Evolutionary conservation across 805 yeast species (phyloP).

Genomic region (Huiozyma sinensis): DNA sequence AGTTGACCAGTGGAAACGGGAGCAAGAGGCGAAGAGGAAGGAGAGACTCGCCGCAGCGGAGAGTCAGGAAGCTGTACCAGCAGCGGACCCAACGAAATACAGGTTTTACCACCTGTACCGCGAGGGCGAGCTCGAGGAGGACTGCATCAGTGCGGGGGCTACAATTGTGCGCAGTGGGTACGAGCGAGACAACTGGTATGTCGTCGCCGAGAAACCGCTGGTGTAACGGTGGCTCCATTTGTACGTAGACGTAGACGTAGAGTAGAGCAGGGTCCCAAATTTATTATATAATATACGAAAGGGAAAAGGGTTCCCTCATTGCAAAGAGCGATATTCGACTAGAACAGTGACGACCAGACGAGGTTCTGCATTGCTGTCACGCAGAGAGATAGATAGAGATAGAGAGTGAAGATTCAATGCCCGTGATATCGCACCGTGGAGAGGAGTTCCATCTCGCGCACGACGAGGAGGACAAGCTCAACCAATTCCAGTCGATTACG

Average conservation of each 20-base stretch:
- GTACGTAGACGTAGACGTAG: background rate
- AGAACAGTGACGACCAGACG: too few relatives aligned
- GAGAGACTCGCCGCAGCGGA: constrained; percentile 7
- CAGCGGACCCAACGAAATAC: constrained; percentile 42
- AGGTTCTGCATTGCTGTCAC: too few relatives aligned
- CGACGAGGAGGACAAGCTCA: constrained; percentile 35
- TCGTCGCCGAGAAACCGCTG: constrained; percentile 30
- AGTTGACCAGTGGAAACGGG: constrained; percentile 21
- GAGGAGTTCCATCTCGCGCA: constrained; percentile 27
- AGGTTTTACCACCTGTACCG: constrained; percentile 83
- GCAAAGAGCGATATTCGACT: too few relatives aligned
- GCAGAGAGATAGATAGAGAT: too few relatives aligned
- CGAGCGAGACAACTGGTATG: constrained; percentile 95
- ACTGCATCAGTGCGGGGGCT: constrained; percentile 65
- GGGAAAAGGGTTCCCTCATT: background rate
- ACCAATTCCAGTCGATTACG: constrained; percentile 42
- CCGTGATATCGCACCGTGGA: constrained; percentile 14
- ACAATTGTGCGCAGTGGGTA: constrained; percentile 61
- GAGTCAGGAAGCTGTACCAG: constrained; percentile 12
- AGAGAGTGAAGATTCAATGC: constrained; percentile 11
- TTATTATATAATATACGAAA: background rate
- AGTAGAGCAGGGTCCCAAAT: background rate
- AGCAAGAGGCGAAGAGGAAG: constrained; percentile 19
- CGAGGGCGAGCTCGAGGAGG: constrained; percentile 70
- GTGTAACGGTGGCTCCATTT: background rate